Evolutionary conservation across 805 yeast genomes (phyloP).

Genomic region (Monosporozyma siamensis): DNA sequence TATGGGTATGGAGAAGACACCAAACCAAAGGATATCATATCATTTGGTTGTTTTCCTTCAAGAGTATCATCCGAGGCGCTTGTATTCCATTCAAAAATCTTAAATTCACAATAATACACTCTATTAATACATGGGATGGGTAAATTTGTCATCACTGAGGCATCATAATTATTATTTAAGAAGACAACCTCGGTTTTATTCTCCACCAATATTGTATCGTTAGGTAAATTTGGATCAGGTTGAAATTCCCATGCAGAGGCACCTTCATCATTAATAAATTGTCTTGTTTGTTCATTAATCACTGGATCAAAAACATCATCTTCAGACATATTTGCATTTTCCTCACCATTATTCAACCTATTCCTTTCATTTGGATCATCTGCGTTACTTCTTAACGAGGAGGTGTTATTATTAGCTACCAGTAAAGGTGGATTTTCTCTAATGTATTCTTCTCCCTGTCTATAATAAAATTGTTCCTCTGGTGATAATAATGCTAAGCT

Average conservation of each 20-base stretch:
- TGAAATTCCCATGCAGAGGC: slow-evolving; percentile 83
- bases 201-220: slow-evolving; percentile 49
- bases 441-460: slow-evolving; percentile 33
- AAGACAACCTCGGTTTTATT: slow-evolving; percentile 57
- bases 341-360: not conserved
- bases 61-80: slow-evolving; percentile 33
- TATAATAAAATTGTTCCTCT: slow-evolving; percentile 33
- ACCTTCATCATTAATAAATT: slow-evolving; percentile 75
- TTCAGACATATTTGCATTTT: not conserved
- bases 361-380: not conserved
- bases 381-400: slow-evolving; percentile 5
- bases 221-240: slow-evolving; percentile 43
- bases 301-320: slow-evolving; percentile 25
- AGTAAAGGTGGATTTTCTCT: slow-evolving; percentile 38
- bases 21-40: slow-evolving; percentile 64
- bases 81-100: slow-evolving; percentile 61
- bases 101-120: slow-evolving; percentile 82
- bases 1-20: slow-evolving; percentile 86
- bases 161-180: slow-evolving; percentile 45
- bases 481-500: slow-evolving; percentile 51
- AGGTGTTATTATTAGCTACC: slow-evolving; percentile 14
- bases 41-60: slow-evolving; percentile 15
- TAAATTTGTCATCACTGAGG: slow-evolving; percentile 67
- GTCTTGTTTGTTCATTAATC: slow-evolving; percentile 27
- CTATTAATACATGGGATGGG: slow-evolving; percentile 79